phyloP scores from a whole-genome alignment of 306 rosid genomes.

The Cercis canadensis region DNA sequence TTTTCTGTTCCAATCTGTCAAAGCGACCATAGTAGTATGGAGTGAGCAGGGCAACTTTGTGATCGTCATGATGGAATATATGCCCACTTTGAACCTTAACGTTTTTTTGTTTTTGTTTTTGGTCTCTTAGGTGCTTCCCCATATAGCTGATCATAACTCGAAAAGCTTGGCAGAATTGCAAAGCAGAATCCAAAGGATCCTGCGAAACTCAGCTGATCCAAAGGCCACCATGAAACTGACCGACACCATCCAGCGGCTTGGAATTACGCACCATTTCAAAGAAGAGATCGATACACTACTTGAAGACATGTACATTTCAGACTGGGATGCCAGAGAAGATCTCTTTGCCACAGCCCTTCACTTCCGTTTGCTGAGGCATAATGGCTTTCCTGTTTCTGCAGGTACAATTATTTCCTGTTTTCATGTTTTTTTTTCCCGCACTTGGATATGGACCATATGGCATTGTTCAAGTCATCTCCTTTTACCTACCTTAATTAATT shows the following conservation, averaged over 20 bases:
- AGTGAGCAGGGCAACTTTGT: no score
- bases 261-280: conserved; percentile 44
- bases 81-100: background rate
- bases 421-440: no score
- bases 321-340: conserved; percentile 31
- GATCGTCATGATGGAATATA: no score
- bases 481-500: no score
- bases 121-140: conserved; percentile 11
- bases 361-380: conserved; percentile 44
- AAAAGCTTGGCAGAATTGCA: conserved; percentile 22
- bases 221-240: conserved; percentile 36
- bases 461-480: no score
- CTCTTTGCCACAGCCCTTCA: conserved; percentile 48
- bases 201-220: conserved; percentile 30
- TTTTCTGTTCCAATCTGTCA: background rate
- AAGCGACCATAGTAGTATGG: background rate
- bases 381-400: conserved; percentile 24
- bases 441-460: no score
- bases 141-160: background rate
- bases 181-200: conserved; percentile 10
- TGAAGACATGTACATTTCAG: background rate
- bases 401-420: conserved; percentile 24
- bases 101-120: background rate
- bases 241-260: conserved; percentile 46
- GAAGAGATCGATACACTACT: conserved; percentile 33